phyloP scores from a whole-genome alignment of 768 basidiomycete species.

The Pleurotus pulmonarius region DNA sequence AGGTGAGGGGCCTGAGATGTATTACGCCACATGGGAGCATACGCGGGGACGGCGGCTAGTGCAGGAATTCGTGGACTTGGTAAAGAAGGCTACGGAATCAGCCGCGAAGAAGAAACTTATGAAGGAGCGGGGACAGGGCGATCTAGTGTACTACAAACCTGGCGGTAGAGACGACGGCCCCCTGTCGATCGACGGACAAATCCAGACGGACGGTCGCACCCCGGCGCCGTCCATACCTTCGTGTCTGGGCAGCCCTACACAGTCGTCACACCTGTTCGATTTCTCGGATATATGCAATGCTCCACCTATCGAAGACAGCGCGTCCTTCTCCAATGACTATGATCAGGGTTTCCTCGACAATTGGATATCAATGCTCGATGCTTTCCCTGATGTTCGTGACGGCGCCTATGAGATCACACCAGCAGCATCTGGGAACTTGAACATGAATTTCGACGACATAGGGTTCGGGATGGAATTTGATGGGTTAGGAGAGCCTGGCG shows the following conservation, averaged over 20 bases:
- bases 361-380: slow-evolving; percentile 49
- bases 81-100: slow-evolving; percentile 58
- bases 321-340: slow-evolving; percentile 12
- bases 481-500: not conserved
- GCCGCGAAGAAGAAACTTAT: slow-evolving; percentile 54
- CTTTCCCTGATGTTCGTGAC: slow-evolving; percentile 31
- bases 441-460: not conserved
- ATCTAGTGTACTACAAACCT: not conserved
- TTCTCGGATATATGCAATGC: slow-evolving; percentile 3
- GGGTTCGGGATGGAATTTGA: not conserved
- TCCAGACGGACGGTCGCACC: not conserved
- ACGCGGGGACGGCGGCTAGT: slow-evolving; percentile 62
- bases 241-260: slow-evolving; percentile 32
- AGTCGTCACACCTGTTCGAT: not conserved
- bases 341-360: slow-evolving; percentile 43
- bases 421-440: not conserved
- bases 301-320: slow-evolving; percentile 1
- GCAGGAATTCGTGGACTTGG: slow-evolving; percentile 53
- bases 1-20: slow-evolving; percentile 70
- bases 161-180: not conserved
- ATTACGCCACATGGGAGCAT: slow-evolving; percentile 60
- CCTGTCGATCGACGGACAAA: not conserved
- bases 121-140: slow-evolving; percentile 17
- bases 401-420: slow-evolving; percentile 2
- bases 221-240: slow-evolving; percentile 24